Evolutionary conservation across 441 rosid genomes (phyloP), one percentile per base, ranked within the genome.

Genomic region (Erysimum pusillum): DNA sequence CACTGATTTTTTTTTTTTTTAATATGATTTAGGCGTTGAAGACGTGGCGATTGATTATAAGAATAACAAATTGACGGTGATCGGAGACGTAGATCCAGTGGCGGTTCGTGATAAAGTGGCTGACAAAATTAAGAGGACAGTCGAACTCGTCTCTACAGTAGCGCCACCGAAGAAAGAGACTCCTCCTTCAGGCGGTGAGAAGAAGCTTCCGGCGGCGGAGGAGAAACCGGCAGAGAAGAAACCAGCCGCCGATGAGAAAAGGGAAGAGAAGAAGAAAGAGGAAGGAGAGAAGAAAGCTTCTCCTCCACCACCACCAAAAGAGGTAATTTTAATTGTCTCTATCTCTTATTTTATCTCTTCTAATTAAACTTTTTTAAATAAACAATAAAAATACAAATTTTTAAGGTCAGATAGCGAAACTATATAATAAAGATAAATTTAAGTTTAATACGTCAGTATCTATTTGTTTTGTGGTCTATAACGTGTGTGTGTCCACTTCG

Each of bases 71-170:
- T 52, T 96, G 66, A 90, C 93, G 63, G 98, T 93, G 75, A 84
- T 77, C 59, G 99, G 98, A 10, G 83, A 89, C 73, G 90, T 85
- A 12, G 97, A 96, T 59, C 97, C 99, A 1, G 51, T 71, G 9
- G 78, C 81, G 12, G 72, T 91, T 51, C 81, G 88, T 35, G 83
- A 78, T n/a, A 83, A 69, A 81, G 70, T 93, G 35, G 92, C 86
- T 69, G 88, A 68, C 75, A 89, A 80, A 67, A 87, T 80, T 0
- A 90, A 87, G 73, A 90, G 86, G 81, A 86, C 87, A 36, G 99
- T 89, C 0, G 97, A 93, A 5, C 76, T 96, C 4, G 54, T 93
- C 6, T 91, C 98, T 74, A 78, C 96, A 5, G 89, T 54, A 39
- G 85, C 94, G 1, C 80, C 80, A 13, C 56, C 56, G 14, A 89